Evolutionary conservation across 768 basidiomycete genomes (phyloP).

Genomic region (Tremella yokohamensis): DNA sequence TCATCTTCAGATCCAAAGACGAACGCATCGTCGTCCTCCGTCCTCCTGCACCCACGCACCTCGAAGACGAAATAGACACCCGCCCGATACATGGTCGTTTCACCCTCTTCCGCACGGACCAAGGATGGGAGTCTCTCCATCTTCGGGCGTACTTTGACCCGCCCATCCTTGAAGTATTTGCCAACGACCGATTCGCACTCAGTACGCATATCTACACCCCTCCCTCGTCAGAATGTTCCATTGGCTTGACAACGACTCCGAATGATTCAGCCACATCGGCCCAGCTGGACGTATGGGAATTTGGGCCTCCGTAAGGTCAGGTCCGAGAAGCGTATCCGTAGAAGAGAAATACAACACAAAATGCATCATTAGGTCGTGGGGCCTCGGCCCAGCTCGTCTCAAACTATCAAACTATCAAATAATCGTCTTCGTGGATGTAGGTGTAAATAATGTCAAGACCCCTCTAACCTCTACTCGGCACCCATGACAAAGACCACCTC

Average conservation of each 20-base stretch:
- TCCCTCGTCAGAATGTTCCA: too few relatives aligned
- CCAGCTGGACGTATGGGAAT: not conserved
- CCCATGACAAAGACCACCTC: conserved; percentile 46
- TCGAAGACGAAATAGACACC: not conserved
- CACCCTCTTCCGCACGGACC: conserved; percentile 5
- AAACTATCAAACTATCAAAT: too few relatives aligned
- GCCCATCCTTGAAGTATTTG: conserved; percentile 11
- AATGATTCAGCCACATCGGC: too few relatives aligned
- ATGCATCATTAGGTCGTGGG: too few relatives aligned
- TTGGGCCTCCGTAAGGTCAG: not conserved
- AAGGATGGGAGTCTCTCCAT: not conserved
- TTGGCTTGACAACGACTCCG: too few relatives aligned
- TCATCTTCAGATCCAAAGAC: conserved; percentile 3
- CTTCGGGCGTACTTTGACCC: conserved; percentile 5
- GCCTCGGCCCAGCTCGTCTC: too few relatives aligned
- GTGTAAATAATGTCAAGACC: not conserved
- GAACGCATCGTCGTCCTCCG: conserved; percentile 5
- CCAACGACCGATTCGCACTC: conserved; percentile 14
- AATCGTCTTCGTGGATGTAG: too few relatives aligned
- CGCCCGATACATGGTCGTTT: not conserved
- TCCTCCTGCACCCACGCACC: not conserved
- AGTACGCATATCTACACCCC: conserved; percentile 7
- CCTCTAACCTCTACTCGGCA: conserved; percentile 17
- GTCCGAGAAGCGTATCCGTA: too few relatives aligned
- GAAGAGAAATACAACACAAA: too few relatives aligned